A percentile compares a stretch with the other conserved stretches of the same genome.
Conservation (phyloP, 2,329 filamentous ascomycete genomes). For the Tolypocladium tundrense region DNA sequence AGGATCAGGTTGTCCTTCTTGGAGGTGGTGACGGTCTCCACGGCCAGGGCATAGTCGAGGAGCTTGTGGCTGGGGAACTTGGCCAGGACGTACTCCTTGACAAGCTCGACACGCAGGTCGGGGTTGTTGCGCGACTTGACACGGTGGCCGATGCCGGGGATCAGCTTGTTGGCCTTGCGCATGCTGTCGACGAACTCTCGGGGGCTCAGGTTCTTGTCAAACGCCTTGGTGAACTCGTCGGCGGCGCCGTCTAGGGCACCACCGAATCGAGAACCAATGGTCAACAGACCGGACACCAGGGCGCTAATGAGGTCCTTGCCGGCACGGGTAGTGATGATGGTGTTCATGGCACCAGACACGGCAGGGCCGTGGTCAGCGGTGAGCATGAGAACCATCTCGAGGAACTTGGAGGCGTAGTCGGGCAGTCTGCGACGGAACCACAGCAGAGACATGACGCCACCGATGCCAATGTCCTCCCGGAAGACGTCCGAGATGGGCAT, state of each 20-base stretch:
- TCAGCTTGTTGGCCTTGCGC: slow-evolving; percentile 99
- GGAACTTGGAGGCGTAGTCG: slow-evolving; percentile 93
- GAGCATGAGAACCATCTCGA: slow-evolving; percentile 99
- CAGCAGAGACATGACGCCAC: slow-evolving; percentile 98
- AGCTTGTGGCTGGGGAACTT: slow-evolving; percentile 98
- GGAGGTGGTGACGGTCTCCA: slow-evolving; percentile 95
- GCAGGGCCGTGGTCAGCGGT: slow-evolving; percentile 98
- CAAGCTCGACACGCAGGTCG: slow-evolving; percentile 96
- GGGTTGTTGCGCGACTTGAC: slow-evolving; percentile 99
- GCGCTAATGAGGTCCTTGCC: slow-evolving; percentile 97
- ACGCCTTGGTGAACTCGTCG: slow-evolving; percentile 96
- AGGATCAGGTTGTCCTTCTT: slow-evolving; percentile 99
- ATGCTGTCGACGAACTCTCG: slow-evolving; percentile 98
- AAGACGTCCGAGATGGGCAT: slow-evolving; percentile 99
- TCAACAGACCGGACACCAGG: slow-evolving; percentile 91
- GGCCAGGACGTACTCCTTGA: slow-evolving; percentile 97
- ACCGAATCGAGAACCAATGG: slow-evolving; percentile 96
- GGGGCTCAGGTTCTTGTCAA: slow-evolving; percentile 94
- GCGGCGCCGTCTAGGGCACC: slow-evolving; percentile 96
- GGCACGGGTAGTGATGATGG: slow-evolving; percentile 98
- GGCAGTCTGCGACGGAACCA: slow-evolving; percentile 99
- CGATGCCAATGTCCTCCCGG: slow-evolving; percentile 96
- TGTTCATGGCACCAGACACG: slow-evolving; percentile 99
- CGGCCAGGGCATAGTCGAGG: slow-evolving; percentile 95
- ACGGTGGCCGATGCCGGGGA: slow-evolving; percentile 97